Evolutionary conservation across 306 rosid species (phyloP).

Genomic region (Biancaea sappan): DNA sequence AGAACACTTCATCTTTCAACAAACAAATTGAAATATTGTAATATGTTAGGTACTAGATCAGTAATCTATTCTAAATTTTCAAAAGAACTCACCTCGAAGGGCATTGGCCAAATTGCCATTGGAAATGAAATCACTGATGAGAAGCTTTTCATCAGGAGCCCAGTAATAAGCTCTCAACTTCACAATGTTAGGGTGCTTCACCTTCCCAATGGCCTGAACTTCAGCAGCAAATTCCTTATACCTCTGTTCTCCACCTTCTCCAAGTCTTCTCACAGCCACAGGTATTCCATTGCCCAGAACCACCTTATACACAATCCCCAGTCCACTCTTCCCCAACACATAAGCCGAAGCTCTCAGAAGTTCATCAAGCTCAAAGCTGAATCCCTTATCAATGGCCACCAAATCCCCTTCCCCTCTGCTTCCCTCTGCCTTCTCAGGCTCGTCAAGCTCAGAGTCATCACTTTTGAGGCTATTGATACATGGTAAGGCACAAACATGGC

Average conservation of each 20-base stretch:
- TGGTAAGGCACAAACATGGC: constrained; percentile 40
- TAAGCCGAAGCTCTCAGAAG: constrained; percentile 91
- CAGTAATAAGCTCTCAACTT: constrained; percentile 87
- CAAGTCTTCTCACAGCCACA: constrained; percentile 94
- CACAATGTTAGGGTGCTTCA: constrained; percentile 89
- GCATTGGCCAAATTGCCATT: constrained; percentile 84
- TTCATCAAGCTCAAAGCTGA: constrained; percentile 89
- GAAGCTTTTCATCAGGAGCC: constrained; percentile 97
- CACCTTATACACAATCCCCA: constrained; percentile 97
- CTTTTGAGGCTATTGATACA: constrained; percentile 60
- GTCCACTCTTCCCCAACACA: constrained; percentile 93
- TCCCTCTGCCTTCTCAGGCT: constrained; percentile 45
- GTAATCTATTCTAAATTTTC: no score
- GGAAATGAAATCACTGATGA: constrained; percentile 89
- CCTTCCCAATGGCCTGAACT: constrained; percentile 85
- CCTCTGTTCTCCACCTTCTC: constrained; percentile 97
- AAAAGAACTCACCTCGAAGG: constrained; percentile 64
- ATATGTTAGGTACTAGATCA: no score
- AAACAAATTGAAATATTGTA: no score
- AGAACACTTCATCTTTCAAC: no score
- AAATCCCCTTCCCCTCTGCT: constrained; percentile 71
- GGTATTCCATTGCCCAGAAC: constrained; percentile 94
- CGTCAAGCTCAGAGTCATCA: constrained; percentile 79
- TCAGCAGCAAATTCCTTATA: constrained; percentile 91
- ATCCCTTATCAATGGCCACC: constrained; percentile 91